Evolutionary conservation across 805 yeast species (phyloP).

Genomic region (Saturnispora ahearnii): DNA sequence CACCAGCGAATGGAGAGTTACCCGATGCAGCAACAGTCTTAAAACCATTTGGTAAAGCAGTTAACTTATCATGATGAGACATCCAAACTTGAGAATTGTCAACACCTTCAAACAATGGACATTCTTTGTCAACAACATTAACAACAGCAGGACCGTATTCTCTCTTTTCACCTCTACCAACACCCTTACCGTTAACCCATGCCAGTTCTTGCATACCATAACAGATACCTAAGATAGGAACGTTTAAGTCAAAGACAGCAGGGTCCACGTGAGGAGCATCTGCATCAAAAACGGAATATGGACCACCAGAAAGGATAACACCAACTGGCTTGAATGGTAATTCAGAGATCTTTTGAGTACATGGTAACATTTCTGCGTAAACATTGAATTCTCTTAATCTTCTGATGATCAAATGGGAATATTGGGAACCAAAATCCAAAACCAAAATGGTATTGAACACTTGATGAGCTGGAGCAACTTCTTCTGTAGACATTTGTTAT

Average conservation of each 20-base stretch:
- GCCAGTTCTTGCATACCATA: constrained; percentile 99
- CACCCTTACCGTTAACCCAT: constrained; percentile 92
- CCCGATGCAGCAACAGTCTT: constrained; percentile 82
- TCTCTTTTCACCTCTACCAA: constrained; percentile 92
- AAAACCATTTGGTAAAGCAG: constrained; percentile 82
- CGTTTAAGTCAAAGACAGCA: constrained; percentile 80
- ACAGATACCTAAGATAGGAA: constrained; percentile 95
- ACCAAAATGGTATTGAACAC: constrained; percentile 96
- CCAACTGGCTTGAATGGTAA: constrained; percentile 94
- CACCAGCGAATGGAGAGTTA: constrained; percentile 94
- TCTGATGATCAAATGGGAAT: constrained; percentile 93
- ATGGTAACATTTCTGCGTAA: constrained; percentile 98
- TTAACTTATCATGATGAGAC: constrained; percentile 97
- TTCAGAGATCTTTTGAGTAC: constrained; percentile 94
- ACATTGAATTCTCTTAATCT: constrained; percentile 96
- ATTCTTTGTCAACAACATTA: constrained; percentile 62
- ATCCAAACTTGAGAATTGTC: constrained; percentile 97
- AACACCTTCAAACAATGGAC: constrained; percentile 77
- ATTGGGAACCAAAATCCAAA: constrained; percentile 97
- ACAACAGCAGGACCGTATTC: constrained; percentile 96
- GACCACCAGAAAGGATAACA: constrained; percentile 93
- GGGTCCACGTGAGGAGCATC: constrained; percentile 98
- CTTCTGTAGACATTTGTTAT: constrained; percentile 14
- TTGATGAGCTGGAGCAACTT: constrained; percentile 56
- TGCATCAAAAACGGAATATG: constrained; percentile 91